These are phyloP conservation scores for Citrus maxima DNA, from an alignment of 345 rosid genomes.

Conservation along the genomic window DNA sequence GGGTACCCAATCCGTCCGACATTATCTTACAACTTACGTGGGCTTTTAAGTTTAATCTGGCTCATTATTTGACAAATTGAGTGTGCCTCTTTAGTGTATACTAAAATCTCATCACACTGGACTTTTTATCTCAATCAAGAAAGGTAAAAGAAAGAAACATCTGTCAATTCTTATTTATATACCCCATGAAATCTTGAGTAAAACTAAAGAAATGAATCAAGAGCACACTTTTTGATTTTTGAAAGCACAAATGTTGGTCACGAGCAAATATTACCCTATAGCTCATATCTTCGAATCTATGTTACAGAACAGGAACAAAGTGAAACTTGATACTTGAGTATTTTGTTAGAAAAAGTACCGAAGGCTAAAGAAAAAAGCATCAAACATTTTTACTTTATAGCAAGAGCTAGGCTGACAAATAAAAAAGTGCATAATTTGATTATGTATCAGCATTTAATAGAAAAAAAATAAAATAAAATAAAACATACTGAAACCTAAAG, in stretches of 20 bases:
- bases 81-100: background rate
- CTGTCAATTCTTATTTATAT: background rate
- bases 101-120: background rate
- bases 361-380: slow-evolving; percentile 9
- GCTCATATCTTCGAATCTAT: background rate
- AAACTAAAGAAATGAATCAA: background rate
- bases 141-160: no score
- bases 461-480: background rate
- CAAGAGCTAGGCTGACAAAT: background rate
- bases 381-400: slow-evolving; percentile 7
- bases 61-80: background rate
- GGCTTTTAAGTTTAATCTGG: background rate
- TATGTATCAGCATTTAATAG: background rate
- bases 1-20: background rate
- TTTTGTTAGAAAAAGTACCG: slow-evolving; percentile 3
- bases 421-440: background rate
- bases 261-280: background rate
- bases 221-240: background rate
- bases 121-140: no score
- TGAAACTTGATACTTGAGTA: background rate
- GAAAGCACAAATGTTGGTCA: background rate
- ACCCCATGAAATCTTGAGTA: background rate
- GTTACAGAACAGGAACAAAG: background rate
- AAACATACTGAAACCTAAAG: background rate
- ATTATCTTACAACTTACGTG: background rate